Conservation (phyloP, 2,329 filamentous ascomycete species). For the Parafenestella ontariensis region DNA sequence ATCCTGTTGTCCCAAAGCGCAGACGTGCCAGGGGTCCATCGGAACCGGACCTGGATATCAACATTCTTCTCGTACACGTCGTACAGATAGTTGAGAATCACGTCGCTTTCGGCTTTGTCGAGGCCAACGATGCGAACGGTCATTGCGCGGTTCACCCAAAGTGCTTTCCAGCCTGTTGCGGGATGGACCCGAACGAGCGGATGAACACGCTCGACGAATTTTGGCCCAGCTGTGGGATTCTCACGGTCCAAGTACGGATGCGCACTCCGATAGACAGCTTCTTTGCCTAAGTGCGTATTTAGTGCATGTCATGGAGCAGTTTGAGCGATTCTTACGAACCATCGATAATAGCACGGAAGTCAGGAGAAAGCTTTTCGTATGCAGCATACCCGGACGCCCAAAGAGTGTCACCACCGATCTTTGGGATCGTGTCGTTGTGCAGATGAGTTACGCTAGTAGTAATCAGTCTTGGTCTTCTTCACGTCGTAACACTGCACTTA, state of each 20-base stretch:
- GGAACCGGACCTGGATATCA: slow-evolving; percentile 75
- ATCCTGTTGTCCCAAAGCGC: slow-evolving; percentile 78
- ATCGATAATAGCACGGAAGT: slow-evolving; percentile 74
- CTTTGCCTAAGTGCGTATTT: slow-evolving; percentile 47
- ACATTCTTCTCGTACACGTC: slow-evolving; percentile 73
- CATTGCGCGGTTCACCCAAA: slow-evolving; percentile 76
- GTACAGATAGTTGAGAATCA: slow-evolving; percentile 70
- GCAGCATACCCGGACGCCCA: slow-evolving; percentile 74
- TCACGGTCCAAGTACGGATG: slow-evolving; percentile 72
- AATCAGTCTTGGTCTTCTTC: slow-evolving; percentile 1
- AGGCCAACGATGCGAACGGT: slow-evolving; percentile 72
- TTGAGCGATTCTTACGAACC: slow-evolving; percentile 31
- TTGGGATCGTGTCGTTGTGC: slow-evolving; percentile 72
- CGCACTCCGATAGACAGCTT: slow-evolving; percentile 70
- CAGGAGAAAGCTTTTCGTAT: slow-evolving; percentile 75
- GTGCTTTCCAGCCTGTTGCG: slow-evolving; percentile 75
- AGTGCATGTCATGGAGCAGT: neutral
- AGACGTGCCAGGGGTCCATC: slow-evolving; percentile 71
- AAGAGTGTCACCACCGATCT: slow-evolving; percentile 72
- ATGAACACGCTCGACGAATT: slow-evolving; percentile 71
- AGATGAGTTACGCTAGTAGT: slow-evolving; percentile 65
- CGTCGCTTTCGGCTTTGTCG: slow-evolving; percentile 72
- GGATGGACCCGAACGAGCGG: slow-evolving; percentile 75
- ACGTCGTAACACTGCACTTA: slow-evolving; percentile 7
- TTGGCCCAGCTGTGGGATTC: slow-evolving; percentile 66